Evolutionary conservation across 768 basidiomycete genomes (phyloP).

Genomic region (Mycena alexandri): DNA sequence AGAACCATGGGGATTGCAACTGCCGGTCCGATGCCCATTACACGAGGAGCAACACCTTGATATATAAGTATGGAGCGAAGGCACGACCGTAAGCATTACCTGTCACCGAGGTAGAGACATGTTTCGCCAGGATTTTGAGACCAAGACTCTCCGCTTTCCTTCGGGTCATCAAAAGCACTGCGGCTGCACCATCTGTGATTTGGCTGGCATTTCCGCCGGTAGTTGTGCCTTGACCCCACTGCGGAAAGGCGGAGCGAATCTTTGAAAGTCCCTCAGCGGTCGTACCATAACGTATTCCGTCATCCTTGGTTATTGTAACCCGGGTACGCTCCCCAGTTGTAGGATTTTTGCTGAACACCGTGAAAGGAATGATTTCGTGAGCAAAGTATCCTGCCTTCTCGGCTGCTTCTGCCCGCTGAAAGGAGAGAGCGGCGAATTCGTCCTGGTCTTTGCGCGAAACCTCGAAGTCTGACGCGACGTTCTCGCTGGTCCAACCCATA

Average conservation of each 20-base stretch:
- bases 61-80: neutral
- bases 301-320: slow-evolving; percentile 76
- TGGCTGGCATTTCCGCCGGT: slow-evolving; percentile 92
- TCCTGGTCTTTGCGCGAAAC: slow-evolving; percentile 84
- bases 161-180: slow-evolving; percentile 84
- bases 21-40: slow-evolving; percentile 91
- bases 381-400: slow-evolving; percentile 74
- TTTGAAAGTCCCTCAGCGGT: slow-evolving; percentile 74
- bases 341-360: slow-evolving; percentile 70
- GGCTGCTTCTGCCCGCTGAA: slow-evolving; percentile 83
- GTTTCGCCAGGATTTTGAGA: slow-evolving; percentile 80
- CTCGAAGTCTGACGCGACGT: slow-evolving; percentile 81
- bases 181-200: slow-evolving; percentile 87
- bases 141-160: slow-evolving; percentile 83
- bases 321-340: slow-evolving; percentile 63
- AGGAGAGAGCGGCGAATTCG: slow-evolving; percentile 78
- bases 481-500: slow-evolving; percentile 94
- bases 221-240: slow-evolving; percentile 80
- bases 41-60: slow-evolving; percentile 77
- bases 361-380: slow-evolving; percentile 83
- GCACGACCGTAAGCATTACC: slow-evolving; percentile 50
- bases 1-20: slow-evolving; percentile 87
- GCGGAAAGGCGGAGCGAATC: slow-evolving; percentile 83
- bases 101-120: slow-evolving; percentile 77
- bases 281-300: slow-evolving; percentile 83